These are phyloP conservation scores for Glycine tomentella DNA, from an alignment of 306 rosid species.

Conservation along the genomic window DNA sequence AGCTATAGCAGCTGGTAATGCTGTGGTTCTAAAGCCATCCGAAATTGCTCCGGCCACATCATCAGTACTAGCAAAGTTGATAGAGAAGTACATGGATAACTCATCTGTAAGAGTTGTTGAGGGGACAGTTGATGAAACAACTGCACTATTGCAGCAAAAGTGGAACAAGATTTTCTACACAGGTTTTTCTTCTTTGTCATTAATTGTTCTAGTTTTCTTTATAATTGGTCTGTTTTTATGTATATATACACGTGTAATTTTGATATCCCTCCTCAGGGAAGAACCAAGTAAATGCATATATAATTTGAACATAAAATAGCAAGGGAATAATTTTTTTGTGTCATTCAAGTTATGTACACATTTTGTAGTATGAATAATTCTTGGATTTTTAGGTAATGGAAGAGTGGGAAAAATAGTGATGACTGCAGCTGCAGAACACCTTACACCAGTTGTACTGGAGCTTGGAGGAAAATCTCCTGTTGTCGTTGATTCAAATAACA, in stretches of 20 bases:
- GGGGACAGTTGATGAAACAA: slow-evolving; percentile 81
- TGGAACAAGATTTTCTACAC: slow-evolving; percentile 98
- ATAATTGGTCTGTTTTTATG: neutral
- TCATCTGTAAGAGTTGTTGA: slow-evolving; percentile 76
- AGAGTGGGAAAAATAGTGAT: slow-evolving; percentile 88
- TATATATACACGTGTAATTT: neutral
- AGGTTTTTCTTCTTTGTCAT: slow-evolving; percentile 58
- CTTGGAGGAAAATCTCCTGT: slow-evolving; percentile 98
- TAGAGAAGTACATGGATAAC: slow-evolving; percentile 75
- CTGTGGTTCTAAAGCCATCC: slow-evolving; percentile 94
- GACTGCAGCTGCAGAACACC: slow-evolving; percentile 97
- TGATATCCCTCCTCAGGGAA: neutral
- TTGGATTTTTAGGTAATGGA: slow-evolving; percentile 65
- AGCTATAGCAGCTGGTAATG: slow-evolving; percentile 96
- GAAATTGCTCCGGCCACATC: slow-evolving; percentile 88
- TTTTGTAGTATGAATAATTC: neutral
- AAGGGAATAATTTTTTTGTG: neutral
- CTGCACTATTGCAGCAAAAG: slow-evolving; percentile 84
- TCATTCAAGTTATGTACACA: neutral
- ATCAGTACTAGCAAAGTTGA: slow-evolving; percentile 68
- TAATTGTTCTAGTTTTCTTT: slow-evolving; percentile 37
- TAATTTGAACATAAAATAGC: neutral
- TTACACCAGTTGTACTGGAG: slow-evolving; percentile 92
- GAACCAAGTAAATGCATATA: neutral
- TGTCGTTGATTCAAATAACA: slow-evolving; percentile 75